Conservation (phyloP, 768 basidiomycete species). For the Mycena amicta region DNA sequence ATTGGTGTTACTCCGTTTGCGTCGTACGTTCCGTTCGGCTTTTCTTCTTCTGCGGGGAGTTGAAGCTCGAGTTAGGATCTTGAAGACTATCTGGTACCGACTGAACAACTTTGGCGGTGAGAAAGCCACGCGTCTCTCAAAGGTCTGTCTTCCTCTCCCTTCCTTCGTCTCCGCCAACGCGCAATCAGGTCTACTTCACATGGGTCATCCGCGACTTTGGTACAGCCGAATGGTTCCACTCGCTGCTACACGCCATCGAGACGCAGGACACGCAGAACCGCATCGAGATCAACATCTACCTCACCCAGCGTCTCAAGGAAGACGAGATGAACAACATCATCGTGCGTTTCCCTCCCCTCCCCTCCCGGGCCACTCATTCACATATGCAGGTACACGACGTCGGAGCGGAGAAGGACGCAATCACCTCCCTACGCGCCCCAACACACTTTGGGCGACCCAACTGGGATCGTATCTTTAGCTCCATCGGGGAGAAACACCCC, state of each 20-base stretch:
- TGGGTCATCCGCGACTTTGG: slow-evolving; percentile 97
- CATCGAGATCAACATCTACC: slow-evolving; percentile 94
- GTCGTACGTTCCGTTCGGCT: slow-evolving; percentile 58
- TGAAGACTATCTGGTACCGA: slow-evolving; percentile 94
- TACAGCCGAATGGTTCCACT: slow-evolving; percentile 92
- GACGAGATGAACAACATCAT: slow-evolving; percentile 95
- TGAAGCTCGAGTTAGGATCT: slow-evolving; percentile 49
- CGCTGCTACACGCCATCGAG: slow-evolving; percentile 89
- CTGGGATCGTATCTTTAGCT: slow-evolving; percentile 74
- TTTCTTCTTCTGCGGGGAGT: background rate
- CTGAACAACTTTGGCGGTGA: slow-evolving; percentile 84
- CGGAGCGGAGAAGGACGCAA: slow-evolving; percentile 89
- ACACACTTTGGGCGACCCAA: slow-evolving; percentile 94
- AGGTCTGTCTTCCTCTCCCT: slow-evolving; percentile 44
- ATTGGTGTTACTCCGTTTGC: slow-evolving; percentile 98
- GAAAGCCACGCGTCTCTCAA: slow-evolving; percentile 82
- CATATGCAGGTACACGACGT: slow-evolving; percentile 80
- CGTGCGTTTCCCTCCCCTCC: slow-evolving; percentile 39
- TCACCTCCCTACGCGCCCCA: slow-evolving; percentile 86
- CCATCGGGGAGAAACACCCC: slow-evolving; percentile 80
- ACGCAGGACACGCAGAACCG: slow-evolving; percentile 84
- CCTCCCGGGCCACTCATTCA: background rate
- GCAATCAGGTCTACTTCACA: slow-evolving; percentile 88
- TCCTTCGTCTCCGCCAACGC: background rate
- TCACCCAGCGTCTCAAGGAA: slow-evolving; percentile 89